Base-by-base conservation (phyloP, 2,329 filamentous ascomycete genomes). In the Calonectria ilicicola region DNA sequence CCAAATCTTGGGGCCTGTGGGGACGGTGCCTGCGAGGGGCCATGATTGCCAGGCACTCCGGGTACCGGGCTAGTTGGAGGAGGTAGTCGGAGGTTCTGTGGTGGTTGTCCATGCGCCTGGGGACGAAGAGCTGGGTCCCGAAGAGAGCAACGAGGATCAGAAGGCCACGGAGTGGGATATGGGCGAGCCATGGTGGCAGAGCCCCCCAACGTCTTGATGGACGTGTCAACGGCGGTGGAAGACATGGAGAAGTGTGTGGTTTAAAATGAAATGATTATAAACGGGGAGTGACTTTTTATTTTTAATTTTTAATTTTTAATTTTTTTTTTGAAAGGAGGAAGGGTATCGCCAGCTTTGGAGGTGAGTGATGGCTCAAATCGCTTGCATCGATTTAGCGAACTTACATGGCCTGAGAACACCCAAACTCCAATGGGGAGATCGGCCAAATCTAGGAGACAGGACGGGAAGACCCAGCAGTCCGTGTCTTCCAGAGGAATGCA, bases 401-500 rank as follows among this genome's bases (percentile, higher is more conserved):
- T 79, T 79, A 77, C 73, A 77, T 74, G 72, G 70, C 72, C 75
- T 69, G 73, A 72, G 74, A 56, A 65, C 71, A 68, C 72, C 68
- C 66, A 38, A 32, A 63, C 49, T 67, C 77, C 76, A 77, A 77
- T 78, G 35, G 67, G 73, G 70, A 70, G 67, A 65, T 58, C 60
- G 65, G 75, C 74, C 67, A 66, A 44, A 72, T 74, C 70, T 65
- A 72, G 75, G 63, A 67, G 69, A 74, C 65, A 70, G 72, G 62
- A 64, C 71, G 74, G 75, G 72, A 77, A 70, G 72, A 40, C 75
- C 74, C 58, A 78, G 74, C 72, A 71, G 66, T 56, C 73, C 73
- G 76, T 72, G 66, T 71, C 75, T 74, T 78, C 75, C 75, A 80
- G 72, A 71, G 77, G 78, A 80, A 80, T 80, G 77, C 72, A 76